Conservation (phyloP, 257 asterid species). For the Echium plantagineum region DNA sequence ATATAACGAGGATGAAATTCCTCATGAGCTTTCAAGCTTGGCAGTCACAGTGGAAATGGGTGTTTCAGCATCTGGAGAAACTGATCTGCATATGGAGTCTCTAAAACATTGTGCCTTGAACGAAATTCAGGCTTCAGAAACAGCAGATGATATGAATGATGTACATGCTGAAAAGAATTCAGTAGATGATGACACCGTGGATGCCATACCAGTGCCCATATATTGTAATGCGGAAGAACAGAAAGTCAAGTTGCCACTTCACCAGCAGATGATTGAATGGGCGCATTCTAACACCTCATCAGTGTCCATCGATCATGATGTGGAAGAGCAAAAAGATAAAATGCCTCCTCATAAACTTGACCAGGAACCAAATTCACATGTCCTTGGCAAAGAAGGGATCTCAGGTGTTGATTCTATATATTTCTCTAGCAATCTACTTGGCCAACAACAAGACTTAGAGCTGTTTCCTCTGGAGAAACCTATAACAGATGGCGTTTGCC, state of each 20-base stretch:
- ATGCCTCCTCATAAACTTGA: too few relatives aligned
- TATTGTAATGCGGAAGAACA: too few relatives aligned
- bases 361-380: neutral
- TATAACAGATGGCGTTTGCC: slow-evolving; percentile 21
- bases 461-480: slow-evolving; percentile 19
- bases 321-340: too few relatives aligned
- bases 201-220: too few relatives aligned
- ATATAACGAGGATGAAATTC: neutral
- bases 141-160: neutral
- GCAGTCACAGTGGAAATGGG: neutral
- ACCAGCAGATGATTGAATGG: too few relatives aligned
- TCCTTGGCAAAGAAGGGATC: slow-evolving; percentile 6
- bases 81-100: neutral
- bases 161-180: too few relatives aligned
- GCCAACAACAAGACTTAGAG: slow-evolving; percentile 22
- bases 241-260: too few relatives aligned
- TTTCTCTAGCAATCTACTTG: slow-evolving; percentile 12
- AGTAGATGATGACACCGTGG: too few relatives aligned
- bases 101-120: neutral
- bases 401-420: slow-evolving; percentile 13
- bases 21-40: too few relatives aligned
- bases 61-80: neutral
- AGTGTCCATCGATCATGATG: too few relatives aligned
- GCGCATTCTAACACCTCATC: too few relatives aligned
- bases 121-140: neutral